Base-by-base conservation (phyloP, 2,329 filamentous ascomycete species). In the Scortechinia acanthostroma region DNA sequence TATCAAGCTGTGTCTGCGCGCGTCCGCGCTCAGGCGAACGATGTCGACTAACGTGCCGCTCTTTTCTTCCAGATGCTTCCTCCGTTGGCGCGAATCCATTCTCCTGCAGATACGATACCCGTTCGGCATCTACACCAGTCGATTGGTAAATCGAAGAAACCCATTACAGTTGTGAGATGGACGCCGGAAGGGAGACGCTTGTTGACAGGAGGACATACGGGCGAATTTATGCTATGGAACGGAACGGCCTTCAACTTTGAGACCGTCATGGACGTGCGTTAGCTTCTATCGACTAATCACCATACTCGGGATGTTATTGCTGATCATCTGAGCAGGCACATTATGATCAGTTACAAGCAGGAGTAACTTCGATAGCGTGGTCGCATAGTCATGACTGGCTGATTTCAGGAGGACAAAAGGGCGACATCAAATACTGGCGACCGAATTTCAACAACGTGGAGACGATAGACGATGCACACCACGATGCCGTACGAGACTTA, bases 201-300 rank as follows among this genome's bases (percentile, higher is more conserved):
- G 44, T 68, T 86, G 50, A 85, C 81, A 0, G 81, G 80, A 45
- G 81, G 80, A 1, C 80, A 80, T 47, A 85, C 80, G 54, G 81
- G 81, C 50, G 81, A 86, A 54, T 86, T 86, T 53, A 86, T 83
- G 47, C 60, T 86, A 14, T 86, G 81, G 81, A 86, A 86, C 53
- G 81, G 81, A 46, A 85, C 81, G 55, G 80, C 78, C 17, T 86
- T 86, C 68, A 86, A 86, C 55, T 86, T 86, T 54, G 81, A 86
- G 61, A 86, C 81, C 4, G 83, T 86, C 33, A 84, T 84, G 74
- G 77, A 83, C 35, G 35, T 40, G 17, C 10, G 35, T 40, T 10
- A 13, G 35, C 10, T 19, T 15, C 20, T 13, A 13, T 10, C 20
- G 10, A 13, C 35, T 19, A 19, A 19, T 15, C 6, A 13, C 17